A percentile compares a stretch with the other conserved stretches of the same genome.
Evolutionary conservation across 2,329 filamentous ascomycete species (phyloP).

Genomic region (Monilinia aucupariae): DNA sequence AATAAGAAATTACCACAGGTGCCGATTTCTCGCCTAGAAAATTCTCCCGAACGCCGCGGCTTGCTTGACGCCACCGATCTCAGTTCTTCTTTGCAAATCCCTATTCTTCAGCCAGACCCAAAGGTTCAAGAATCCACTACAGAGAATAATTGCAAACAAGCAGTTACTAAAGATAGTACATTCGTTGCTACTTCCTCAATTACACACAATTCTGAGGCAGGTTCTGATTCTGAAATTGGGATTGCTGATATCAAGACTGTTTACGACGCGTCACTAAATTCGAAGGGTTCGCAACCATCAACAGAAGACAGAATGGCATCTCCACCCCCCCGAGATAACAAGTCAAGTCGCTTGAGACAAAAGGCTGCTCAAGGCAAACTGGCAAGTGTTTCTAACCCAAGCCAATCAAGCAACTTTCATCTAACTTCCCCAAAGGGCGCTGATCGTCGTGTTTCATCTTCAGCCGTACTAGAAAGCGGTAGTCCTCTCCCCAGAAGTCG

Average conservation of each 20-base stretch:
- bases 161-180: not conserved
- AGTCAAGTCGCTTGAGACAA: not conserved
- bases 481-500: not conserved
- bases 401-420: not conserved
- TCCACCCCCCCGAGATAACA: not conserved
- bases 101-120: not conserved
- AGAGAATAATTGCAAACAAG: not conserved
- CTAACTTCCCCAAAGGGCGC: not conserved
- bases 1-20: conserved; percentile 6
- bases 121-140: not conserved
- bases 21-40: not conserved
- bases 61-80: conserved; percentile 12
- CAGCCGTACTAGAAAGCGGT: not conserved
- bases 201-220: not conserved
- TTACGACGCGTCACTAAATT: not conserved
- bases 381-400: not conserved
- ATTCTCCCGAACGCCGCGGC: conserved; percentile 3
- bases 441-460: not conserved
- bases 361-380: not conserved
- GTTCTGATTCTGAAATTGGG: not conserved
- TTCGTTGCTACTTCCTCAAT: not conserved
- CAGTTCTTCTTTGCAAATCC: conserved; percentile 1
- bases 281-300: not conserved
- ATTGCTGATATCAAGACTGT: not conserved
- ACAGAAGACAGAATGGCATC: not conserved